These are phyloP conservation scores for Penicillium sp. DNA, from an alignment of 2,329 filamentous ascomycete species.

Conservation along the genomic window DNA sequence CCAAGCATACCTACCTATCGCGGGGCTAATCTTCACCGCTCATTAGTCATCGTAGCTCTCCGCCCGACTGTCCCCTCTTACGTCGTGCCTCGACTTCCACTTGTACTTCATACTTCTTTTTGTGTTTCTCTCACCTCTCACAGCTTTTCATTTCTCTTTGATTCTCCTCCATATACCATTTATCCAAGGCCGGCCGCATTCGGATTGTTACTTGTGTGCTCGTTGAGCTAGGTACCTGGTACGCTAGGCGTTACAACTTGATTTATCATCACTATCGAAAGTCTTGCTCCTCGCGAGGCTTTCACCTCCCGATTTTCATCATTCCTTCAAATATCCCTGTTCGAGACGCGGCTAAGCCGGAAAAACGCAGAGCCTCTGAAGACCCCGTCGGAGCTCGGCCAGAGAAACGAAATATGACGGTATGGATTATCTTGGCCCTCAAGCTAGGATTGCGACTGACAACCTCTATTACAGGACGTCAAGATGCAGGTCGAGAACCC, in stretches of 20 bases:
- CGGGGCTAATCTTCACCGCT: conserved; percentile 12
- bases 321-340: conserved; percentile 47
- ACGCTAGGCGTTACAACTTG: conserved; percentile 29
- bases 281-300: conserved; percentile 47
- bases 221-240: conserved; percentile 26
- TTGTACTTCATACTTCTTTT: conserved; percentile 13
- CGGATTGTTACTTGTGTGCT: conserved; percentile 11
- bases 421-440: conserved; percentile 31
- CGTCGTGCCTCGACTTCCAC: conserved; percentile 21
- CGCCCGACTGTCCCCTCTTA: conserved; percentile 24
- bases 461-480: conserved; percentile 42
- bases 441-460: conserved; percentile 16
- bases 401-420: conserved; percentile 56
- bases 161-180: conserved; percentile 8
- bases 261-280: conserved; percentile 35
- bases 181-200: conserved; percentile 10
- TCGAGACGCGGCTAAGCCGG: conserved; percentile 50
- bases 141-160: conserved; percentile 1
- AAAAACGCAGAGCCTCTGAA: conserved; percentile 55
- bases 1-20: not conserved
- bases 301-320: conserved; percentile 40
- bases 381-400: conserved; percentile 49
- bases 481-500: conserved; percentile 65
- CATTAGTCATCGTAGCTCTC: conserved; percentile 20
- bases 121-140: conserved; percentile 4